Evolutionary conservation across 2,329 filamentous ascomycete genomes (phyloP), one percentile per base, ranked within the genome.

Genomic region (Diaporthe caulivora): DNA sequence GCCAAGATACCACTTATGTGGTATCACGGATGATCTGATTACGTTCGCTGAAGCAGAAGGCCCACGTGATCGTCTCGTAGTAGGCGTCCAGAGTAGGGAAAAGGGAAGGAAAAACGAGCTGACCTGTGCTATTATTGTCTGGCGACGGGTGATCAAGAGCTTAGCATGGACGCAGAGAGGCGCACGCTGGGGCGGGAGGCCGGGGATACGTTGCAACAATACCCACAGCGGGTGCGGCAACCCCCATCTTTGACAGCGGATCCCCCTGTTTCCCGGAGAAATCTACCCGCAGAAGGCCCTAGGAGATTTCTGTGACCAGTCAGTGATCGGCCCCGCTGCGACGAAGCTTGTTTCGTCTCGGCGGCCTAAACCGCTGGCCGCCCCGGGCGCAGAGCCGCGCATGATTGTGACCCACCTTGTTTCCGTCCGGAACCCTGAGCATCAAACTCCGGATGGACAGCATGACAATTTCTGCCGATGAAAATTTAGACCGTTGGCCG

Each of bases 281-380:
- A 54, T 62, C 40, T 55, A 29, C 49, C 65, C 54, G 71, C 44
- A 54, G 5, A 64, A 13, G 62, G 29, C 62, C 62, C 44, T 65
- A 65, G 62, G 62, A 65, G 44, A 65, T 51, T 65, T 65, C 8
- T 9, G 21, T 57, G 34, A 53, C 58, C 26, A 31, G 53, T 42
- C 71, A 54, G 44, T 70, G 64, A 55, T 31, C 47, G 37, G 65
- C 62, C 65, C 44, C 65, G 71, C 55, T 73, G 71, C 65, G 71
- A 70, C 71, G 71, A 69, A 55, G 71, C 67, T 70, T 73, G 71
- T 73, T 73, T 73, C 71, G 71, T 70, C 65, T 70, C 37, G 71
- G 65, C 71, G 51, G 40, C 54, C 51, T 70, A 34, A 47, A 60
- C 67, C 51, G 54, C 51, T 47, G 53, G 24, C 67, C 67, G 51